Conservation (phyloP, 257 asterid genomes). For the Vinca minor region DNA sequence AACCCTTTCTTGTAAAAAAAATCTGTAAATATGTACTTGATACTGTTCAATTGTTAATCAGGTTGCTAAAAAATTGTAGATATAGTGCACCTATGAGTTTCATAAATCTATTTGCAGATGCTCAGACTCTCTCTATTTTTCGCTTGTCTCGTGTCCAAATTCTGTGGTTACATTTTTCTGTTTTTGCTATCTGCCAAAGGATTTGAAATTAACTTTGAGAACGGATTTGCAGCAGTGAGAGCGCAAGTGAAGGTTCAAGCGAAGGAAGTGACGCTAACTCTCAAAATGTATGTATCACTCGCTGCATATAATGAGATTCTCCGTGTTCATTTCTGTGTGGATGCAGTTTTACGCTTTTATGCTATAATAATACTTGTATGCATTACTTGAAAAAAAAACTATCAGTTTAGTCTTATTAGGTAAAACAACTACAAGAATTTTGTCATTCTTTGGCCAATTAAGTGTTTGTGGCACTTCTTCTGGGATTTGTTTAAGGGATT, state of each 20-base stretch:
- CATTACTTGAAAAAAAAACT: not conserved
- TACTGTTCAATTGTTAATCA: not conserved
- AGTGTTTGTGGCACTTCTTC: not conserved
- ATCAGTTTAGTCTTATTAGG: not conserved
- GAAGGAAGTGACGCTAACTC: conserved; percentile 89
- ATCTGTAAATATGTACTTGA: not conserved
- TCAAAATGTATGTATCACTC: conserved; percentile 54
- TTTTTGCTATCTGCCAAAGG: not conserved
- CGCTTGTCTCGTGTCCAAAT: not conserved
- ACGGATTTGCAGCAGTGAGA: conserved; percentile 63
- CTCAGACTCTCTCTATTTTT: not conserved
- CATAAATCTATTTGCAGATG: conserved; percentile 1
- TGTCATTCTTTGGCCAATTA: not conserved
- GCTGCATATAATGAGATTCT: not conserved
- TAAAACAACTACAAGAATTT: not conserved
- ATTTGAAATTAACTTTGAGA: conserved; percentile 6
- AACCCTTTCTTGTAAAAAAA: no score
- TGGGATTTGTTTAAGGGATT: not conserved
- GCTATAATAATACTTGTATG: not conserved
- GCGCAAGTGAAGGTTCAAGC: conserved; percentile 80
- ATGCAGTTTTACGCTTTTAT: conserved; percentile 1
- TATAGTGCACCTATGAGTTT: not conserved
- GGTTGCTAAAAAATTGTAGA: not conserved
- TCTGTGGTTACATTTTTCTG: not conserved
- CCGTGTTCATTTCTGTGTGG: not conserved